Evolutionary conservation across 768 basidiomycete species (phyloP).

Genomic region (Boletus subparvulus): DNA sequence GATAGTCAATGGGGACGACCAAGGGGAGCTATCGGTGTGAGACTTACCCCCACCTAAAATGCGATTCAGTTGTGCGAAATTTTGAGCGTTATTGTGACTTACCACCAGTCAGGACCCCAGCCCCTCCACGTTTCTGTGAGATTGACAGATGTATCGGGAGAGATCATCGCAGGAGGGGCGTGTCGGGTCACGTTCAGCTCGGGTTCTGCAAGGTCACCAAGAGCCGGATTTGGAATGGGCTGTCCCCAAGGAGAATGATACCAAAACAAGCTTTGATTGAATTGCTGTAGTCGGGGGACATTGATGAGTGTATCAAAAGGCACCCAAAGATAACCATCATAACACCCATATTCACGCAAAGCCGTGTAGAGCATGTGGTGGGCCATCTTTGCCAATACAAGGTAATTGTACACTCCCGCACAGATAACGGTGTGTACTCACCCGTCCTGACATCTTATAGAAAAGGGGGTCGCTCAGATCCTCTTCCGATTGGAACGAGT

Average conservation of each 20-base stretch:
- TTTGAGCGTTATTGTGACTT: constrained; percentile 4
- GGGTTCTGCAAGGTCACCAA: constrained; percentile 15
- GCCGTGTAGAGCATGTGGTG: constrained; percentile 55
- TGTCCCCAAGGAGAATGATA: constrained; percentile 49
- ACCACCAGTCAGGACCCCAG: constrained; percentile 47
- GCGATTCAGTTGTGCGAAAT: constrained; percentile 8
- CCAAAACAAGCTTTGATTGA: constrained; percentile 47
- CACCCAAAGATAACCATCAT: constrained; percentile 52
- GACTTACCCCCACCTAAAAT: constrained; percentile 43
- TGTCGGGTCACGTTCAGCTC: constrained; percentile 29
- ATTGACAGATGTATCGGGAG: constrained; percentile 40
- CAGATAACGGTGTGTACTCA: constrained; percentile 18
- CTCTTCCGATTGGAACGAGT: constrained; percentile 46
- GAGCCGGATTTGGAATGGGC: constrained; percentile 41
- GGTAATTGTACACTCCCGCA: background rate
- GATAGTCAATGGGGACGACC: background rate
- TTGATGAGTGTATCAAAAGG: constrained; percentile 53
- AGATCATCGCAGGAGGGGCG: constrained; percentile 41
- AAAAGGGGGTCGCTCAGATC: constrained; percentile 37
- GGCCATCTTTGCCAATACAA: constrained; percentile 37
- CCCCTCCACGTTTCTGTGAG: constrained; percentile 42
- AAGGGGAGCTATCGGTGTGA: background rate
- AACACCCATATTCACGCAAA: constrained; percentile 43
- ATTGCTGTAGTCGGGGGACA: constrained; percentile 46
- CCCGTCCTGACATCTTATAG: constrained; percentile 47